Evolutionary conservation across 768 basidiomycete genomes (phyloP), one percentile per base, ranked within the genome.

Genomic region (Phylloporus sp.): DNA sequence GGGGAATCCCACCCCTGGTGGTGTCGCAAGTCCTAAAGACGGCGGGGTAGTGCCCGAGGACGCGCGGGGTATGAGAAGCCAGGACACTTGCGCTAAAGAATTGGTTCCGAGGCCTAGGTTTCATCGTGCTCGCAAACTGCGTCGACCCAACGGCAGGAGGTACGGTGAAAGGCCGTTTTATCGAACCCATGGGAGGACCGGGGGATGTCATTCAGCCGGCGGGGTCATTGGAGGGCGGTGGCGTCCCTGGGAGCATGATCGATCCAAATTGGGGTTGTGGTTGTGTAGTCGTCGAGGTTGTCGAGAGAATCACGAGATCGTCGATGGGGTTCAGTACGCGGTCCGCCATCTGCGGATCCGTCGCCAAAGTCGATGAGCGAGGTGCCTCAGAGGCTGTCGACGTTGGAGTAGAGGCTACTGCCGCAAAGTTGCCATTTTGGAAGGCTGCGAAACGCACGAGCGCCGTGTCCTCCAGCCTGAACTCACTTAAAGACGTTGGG

Each of bases 401-500:
- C 5, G 73, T 61, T 4, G 86, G 89, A 49, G 87, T 79, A 6
- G 84, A 84, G 48, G 82, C 81, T 20, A 80, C 69, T 8, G 82
- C 81, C 14, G 73, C 76, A 81, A 94, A 68, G n/a, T 99, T 92
- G 41, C 96, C 96, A 47, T 79, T 82, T 68, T 91, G 91, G 77
- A 87, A 97, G 0, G 91, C 84, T 48, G 97, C 92, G 63, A 93
- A 93, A 97, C 21, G 86, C 23, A 78, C 77, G 13, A 97, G 67
- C 13, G 93, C 91, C 17, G 81, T 87, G 69, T 99, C 98, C 64
- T 98, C 82, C 15, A 99, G 73, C 94, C 94, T 92, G 17, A 17
- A 15, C 7, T 10, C 4, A 34, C 17, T 6, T 9, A 79, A 26
- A n/a, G 90, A 88, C 54, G 93, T 90, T 4, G 90, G 80, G 66